A percentile compares a stretch with the other conserved stretches of the same genome.
These are phyloP conservation scores for Trichoderma gamsii DNA, from an alignment of 495 filamentous ascomycete species.

Conservation along the genomic window DNA sequence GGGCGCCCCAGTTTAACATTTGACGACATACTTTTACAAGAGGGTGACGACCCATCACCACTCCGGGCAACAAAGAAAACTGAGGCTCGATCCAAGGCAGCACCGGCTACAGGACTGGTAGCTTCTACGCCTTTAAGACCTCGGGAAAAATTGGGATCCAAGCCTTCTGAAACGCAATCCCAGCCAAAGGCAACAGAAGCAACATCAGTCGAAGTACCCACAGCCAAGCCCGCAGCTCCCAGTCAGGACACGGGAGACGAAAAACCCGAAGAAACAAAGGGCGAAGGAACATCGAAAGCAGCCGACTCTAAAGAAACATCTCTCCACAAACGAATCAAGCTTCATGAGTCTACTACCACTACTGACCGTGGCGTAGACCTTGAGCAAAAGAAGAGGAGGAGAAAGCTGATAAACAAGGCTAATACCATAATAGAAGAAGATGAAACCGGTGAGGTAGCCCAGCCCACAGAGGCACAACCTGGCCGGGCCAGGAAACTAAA, in stretches of 20 bases:
- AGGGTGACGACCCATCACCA: neutral
- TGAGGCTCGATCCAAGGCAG: neutral
- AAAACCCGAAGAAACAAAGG: slow-evolving; percentile 22
- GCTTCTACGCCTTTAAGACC: slow-evolving; percentile 21
- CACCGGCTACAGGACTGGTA: slow-evolving; percentile 18
- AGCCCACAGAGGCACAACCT: slow-evolving; percentile 31
- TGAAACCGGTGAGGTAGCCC: slow-evolving; percentile 45
- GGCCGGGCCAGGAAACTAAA: slow-evolving; percentile 25
- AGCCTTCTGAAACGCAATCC: neutral
- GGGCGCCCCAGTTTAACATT: neutral
- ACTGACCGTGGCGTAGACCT: neutral
- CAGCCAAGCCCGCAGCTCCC: neutral
- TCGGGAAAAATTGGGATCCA: neutral
- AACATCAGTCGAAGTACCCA: neutral
- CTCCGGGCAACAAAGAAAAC: slow-evolving; percentile 18
- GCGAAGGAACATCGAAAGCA: slow-evolving; percentile 3
- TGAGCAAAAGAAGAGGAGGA: slow-evolving; percentile 53
- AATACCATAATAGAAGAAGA: slow-evolving; percentile 75
- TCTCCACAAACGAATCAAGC: neutral
- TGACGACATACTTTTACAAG: slow-evolving; percentile 10
- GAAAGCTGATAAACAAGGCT: slow-evolving; percentile 58
- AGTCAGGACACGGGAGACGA: slow-evolving; percentile 18
- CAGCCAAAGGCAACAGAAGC: neutral
- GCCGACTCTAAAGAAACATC: slow-evolving; percentile 16
- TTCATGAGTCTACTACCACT: slow-evolving; percentile 10